Base-by-base conservation (phyloP, 1,139 yeast genomes). In the Taiozyma sp. region DNA sequence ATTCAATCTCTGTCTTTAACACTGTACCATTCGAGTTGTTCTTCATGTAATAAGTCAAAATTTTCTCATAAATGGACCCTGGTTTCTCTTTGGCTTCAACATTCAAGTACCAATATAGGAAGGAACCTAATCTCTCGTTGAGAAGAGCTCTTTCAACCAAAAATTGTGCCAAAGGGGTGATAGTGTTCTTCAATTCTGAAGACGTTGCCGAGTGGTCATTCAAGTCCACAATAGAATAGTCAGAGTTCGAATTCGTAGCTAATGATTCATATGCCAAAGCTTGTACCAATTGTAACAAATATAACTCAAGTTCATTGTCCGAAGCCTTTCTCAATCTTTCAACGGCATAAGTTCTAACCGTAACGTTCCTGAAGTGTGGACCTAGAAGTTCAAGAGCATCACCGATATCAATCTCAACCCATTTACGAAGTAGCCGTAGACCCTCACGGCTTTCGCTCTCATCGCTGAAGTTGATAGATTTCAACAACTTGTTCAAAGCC, bases 311-410 rank as follows among this genome's bases (percentile, higher is more conserved):
- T 58, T 91, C 97, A 28, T 80, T 84, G 57, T 88, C 95, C 46
- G 81, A 79, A 0, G 97, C 97, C 52, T 83, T 76, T 52, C 81
- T 77, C 49, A 95, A 71, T 51, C 98, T 70, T 56, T 88, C 88
- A 1, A 95, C 96, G 0, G 99, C 99, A 71, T 89, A 87, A 13
- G 86, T 79, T 45, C 98, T 72, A 26, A 82, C 87, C 50, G 76
- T 74, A 13, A 72, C 70, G 59, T 75, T 77, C 58, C 64, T 73
- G 62, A 82, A 91, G 50, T 79, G 80, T 19, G 88, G 88, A 14
- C 97, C 89, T 44, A 93, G 71, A 16, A 93, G 71, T 64, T 93
- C 99, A 51, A 93, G 73, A 0, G 98, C 96, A 67, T 93, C 98
- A 49, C 93, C 97, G 37, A 93, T 85, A 57, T 89, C 96, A 50